Conservation (phyloP, 805 yeast genomes). For the Candida awuae region DNA sequence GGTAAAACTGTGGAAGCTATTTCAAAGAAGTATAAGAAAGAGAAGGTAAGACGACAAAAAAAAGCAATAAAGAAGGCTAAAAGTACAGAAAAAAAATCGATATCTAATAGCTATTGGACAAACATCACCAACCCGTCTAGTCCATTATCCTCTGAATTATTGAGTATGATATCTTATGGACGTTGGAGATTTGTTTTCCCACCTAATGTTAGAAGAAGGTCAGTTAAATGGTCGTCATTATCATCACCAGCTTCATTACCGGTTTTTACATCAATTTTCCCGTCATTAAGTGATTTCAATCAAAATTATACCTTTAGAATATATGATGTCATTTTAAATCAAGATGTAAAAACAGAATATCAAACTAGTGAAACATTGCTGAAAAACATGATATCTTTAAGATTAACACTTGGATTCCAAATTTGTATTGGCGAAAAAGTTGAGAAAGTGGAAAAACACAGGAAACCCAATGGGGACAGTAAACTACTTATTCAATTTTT, state of each 20-base stretch:
- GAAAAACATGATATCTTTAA: slow-evolving; percentile 78
- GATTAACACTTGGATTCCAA: slow-evolving; percentile 85
- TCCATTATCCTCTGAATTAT: slow-evolving; percentile 45
- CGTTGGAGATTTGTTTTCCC: slow-evolving; percentile 93
- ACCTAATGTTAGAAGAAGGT: slow-evolving; percentile 49
- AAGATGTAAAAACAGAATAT: slow-evolving; percentile 44
- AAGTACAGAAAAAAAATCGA: slow-evolving; percentile 4
- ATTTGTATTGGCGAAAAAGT: slow-evolving; percentile 71
- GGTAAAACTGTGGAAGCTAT: too few species aligned
- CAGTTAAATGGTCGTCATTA: slow-evolving; percentile 87
- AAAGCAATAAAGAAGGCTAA: slow-evolving; percentile 7
- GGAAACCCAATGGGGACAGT: slow-evolving; percentile 48
- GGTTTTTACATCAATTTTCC: slow-evolving; percentile 68
- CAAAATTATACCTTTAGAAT: slow-evolving; percentile 70
- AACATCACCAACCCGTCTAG: slow-evolving; percentile 71
- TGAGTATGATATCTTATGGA: slow-evolving; percentile 57
- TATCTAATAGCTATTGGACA: slow-evolving; percentile 44
- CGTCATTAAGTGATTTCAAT: slow-evolving; percentile 58
- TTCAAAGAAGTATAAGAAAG: too few species aligned
- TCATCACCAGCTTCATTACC: slow-evolving; percentile 94
- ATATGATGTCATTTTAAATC: slow-evolving; percentile 67
- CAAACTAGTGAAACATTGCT: slow-evolving; percentile 54
- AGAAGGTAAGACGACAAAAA: slow-evolving; percentile 7
- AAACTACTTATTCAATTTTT: slow-evolving; percentile 48
- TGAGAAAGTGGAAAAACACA: slow-evolving; percentile 52